Base-by-base conservation (phyloP, 2,329 filamentous ascomycete species). In the Colletotrichum incanum region DNA sequence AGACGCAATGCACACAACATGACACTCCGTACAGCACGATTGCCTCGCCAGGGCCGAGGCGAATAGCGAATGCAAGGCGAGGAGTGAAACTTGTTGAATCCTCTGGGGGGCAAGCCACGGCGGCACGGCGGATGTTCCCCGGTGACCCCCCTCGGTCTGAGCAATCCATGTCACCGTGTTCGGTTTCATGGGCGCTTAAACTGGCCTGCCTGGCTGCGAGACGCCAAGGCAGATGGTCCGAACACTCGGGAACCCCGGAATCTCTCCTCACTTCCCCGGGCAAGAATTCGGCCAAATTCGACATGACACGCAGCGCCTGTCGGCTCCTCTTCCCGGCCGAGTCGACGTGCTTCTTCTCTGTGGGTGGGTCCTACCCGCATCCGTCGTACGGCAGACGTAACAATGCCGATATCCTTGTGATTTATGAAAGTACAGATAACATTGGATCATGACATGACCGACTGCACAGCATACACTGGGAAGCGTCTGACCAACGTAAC, bases 241-340 rank as follows among this genome's bases (percentile, higher is more conserved):
- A 72, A 65, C 70, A 50, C 28, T 69, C 70, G 59, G 70, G 64
- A 69, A 31, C 54, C 58, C 70, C 70, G 70, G 70, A 47, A 65
- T 54, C 65, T 39, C 26, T 59, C 20, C 20, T 54, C 45, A 43
- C 23, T 72, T 70, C 65, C 70, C 70, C 70, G 70, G 70, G 41
- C 70, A 28, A 65, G 65, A 70, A 65, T 26, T 72, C 70, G 65
- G 70, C 60, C 65, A 59, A 60, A 70, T 49, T 65, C 47, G 54
- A 55, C 18, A 28, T 55, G 63, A 26, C 43, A 31, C 34, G 37
- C 70, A 65, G 47, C 59, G 47, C 16, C 49, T 49, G 39, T 55
- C 70, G 70, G 70, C 70, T 58, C 54, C 39, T 60, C 65, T 55
- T 65, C 60, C 70, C 70, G 54, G 65, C 65, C 60, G 45, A 61